Conservation (phyloP, 305 asterid genomes). For the Fraxinus dipetala region DNA sequence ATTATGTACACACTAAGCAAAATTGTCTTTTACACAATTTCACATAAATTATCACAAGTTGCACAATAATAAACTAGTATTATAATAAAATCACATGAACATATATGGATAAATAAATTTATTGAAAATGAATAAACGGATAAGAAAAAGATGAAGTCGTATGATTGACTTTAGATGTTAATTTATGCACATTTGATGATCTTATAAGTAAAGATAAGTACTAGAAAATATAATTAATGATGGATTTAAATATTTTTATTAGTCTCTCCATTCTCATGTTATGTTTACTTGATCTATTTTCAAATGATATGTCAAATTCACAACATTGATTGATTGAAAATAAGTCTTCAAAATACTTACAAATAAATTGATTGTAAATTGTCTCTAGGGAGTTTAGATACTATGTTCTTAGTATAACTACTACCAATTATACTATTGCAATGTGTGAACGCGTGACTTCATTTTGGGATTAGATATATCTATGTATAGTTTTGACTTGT, state of each 20-base stretch:
- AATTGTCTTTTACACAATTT: neutral
- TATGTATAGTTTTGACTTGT: neutral
- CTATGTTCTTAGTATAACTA: neutral
- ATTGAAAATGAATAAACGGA: neutral
- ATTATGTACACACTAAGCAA: neutral
- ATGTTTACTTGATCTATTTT: neutral
- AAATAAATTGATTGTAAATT: too few relatives aligned
- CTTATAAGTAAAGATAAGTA: neutral
- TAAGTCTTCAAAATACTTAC: neutral
- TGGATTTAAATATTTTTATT: too few relatives aligned
- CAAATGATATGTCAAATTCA: too few relatives aligned
- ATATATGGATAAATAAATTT: neutral
- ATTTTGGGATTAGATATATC: neutral
- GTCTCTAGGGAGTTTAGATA: neutral
- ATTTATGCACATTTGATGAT: neutral
- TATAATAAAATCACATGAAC: neutral
- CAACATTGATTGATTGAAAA: neutral
- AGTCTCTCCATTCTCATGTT: too few relatives aligned
- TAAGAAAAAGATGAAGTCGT: neutral
- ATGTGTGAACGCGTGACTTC: neutral
- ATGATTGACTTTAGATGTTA: neutral
- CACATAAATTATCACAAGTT: neutral
- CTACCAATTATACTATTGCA: too few relatives aligned
- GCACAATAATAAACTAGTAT: neutral
- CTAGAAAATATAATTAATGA: neutral